These are phyloP conservation scores for Cairneyella variabilis DNA, from an alignment of 495 filamentous ascomycete genomes.

Conservation along the genomic window DNA sequence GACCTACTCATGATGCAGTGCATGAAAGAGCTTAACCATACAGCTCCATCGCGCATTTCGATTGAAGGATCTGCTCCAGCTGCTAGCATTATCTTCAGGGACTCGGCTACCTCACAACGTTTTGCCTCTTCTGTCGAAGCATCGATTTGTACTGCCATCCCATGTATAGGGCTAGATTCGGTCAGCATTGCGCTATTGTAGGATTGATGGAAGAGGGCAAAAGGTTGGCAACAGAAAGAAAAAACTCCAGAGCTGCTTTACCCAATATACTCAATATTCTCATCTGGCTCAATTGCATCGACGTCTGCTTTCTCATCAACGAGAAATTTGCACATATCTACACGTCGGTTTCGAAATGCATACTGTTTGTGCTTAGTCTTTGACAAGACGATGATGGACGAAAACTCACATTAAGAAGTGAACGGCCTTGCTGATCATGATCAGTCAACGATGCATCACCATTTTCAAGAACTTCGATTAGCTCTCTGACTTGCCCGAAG, in stretches of 20 bases:
- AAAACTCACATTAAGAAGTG: constrained; percentile 11
- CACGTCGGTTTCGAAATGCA: neutral
- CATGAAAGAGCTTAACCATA: neutral
- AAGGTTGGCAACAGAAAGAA: too few species aligned
- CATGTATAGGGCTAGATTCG: constrained; percentile 1
- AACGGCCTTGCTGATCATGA: constrained; percentile 9
- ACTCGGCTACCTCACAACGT: neutral
- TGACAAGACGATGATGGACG: neutral
- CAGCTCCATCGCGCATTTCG: neutral
- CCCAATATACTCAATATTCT: neutral
- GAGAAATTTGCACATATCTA: constrained; percentile 8
- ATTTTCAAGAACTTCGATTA: neutral
- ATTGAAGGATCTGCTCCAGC: constrained; percentile 11
- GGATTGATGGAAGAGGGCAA: too few species aligned
- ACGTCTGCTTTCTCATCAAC: constrained; percentile 1
- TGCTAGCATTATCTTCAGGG: constrained; percentile 1
- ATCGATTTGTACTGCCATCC: neutral
- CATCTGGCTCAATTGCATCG: constrained; percentile 1
- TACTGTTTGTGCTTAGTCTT: constrained; percentile 1
- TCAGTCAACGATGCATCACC: constrained; percentile 3
- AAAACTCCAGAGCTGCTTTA: too few species aligned
- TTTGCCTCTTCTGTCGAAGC: neutral
- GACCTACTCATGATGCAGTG: neutral
- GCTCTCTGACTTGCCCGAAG: constrained; percentile 2
- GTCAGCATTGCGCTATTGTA: too few species aligned